Conservation (phyloP, 306 rosid species). For the Boehmeria nivea region DNA sequence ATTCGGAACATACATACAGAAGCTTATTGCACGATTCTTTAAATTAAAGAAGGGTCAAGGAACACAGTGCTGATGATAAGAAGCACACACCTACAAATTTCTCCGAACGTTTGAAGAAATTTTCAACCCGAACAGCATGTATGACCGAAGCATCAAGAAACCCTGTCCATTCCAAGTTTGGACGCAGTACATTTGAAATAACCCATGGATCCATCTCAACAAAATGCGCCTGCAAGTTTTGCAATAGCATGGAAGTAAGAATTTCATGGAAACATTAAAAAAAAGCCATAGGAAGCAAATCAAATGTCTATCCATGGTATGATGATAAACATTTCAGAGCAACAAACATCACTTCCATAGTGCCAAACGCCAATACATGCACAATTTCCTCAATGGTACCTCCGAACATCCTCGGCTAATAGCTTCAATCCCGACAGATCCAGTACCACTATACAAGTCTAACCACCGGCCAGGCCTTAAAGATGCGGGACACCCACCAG, state of each 20-base stretch:
- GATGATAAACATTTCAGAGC: background rate
- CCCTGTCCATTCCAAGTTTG: constrained; percentile 80
- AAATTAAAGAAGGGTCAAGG: background rate
- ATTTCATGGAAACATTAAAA: too few species aligned
- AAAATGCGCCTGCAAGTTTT: constrained; percentile 70
- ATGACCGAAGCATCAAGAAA: constrained; percentile 77
- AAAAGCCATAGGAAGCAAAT: background rate
- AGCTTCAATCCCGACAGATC: constrained; percentile 98
- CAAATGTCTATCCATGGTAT: background rate
- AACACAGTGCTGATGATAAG: constrained; percentile 9
- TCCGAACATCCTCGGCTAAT: constrained; percentile 89
- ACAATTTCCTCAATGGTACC: constrained; percentile 31
- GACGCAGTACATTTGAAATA: constrained; percentile 70
- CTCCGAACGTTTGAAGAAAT: constrained; percentile 68
- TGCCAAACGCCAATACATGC: too few species aligned
- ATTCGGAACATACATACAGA: background rate
- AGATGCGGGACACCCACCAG: constrained; percentile 87
- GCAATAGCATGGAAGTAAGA: background rate
- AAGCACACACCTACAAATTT: constrained; percentile 56
- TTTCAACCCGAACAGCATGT: constrained; percentile 74
- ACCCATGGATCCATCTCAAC: constrained; percentile 99
- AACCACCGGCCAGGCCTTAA: constrained; percentile 96
- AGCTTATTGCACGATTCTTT: too few species aligned
- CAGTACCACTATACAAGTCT: constrained; percentile 96
- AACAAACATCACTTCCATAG: too few species aligned